phyloP scores from a whole-genome alignment of 2,329 filamentous ascomycete genomes.

The Tolypocladium ophioglossoides region DNA sequence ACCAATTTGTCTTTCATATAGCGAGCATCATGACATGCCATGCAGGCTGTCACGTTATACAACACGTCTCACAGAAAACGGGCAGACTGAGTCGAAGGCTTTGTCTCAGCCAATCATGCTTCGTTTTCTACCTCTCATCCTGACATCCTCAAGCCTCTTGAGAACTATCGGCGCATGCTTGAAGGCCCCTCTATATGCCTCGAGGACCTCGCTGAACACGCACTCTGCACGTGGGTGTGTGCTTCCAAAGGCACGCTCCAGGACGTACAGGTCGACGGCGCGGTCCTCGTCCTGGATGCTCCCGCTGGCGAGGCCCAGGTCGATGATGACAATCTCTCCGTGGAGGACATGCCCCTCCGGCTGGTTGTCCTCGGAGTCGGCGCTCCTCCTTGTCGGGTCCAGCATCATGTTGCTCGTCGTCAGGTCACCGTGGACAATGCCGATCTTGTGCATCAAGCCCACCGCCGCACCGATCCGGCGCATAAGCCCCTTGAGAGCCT shows the following conservation, averaged over 20 bases:
- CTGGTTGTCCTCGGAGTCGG: conserved; percentile 9
- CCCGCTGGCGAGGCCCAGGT: conserved; percentile 83
- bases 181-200: conserved; percentile 62
- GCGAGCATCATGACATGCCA: conserved; percentile 18
- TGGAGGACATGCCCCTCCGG: conserved; percentile 27
- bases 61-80: not conserved
- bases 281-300: conserved; percentile 80
- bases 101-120: conserved; percentile 75
- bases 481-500: conserved; percentile 52
- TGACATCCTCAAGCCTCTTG: conserved; percentile 79
- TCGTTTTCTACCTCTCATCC: conserved; percentile 87
- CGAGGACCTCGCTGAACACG: conserved; percentile 63
- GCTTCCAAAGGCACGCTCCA: conserved; percentile 88
- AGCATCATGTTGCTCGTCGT: conserved; percentile 98
- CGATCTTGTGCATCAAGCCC: conserved; percentile 68
- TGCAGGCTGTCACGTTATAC: not conserved
- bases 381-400: conserved; percentile 19
- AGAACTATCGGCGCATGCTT: conserved; percentile 67
- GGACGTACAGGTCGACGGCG: conserved; percentile 90
- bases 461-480: conserved; percentile 59
- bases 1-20: conserved; percentile 9
- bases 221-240: conserved; percentile 81
- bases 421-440: conserved; percentile 87
- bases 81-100: not conserved
- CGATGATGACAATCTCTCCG: conserved; percentile 81